Evolutionary conservation across 2,329 filamentous ascomycete genomes (phyloP), one percentile per base, ranked within the genome.

Genomic region (Trichoderma sp.): DNA sequence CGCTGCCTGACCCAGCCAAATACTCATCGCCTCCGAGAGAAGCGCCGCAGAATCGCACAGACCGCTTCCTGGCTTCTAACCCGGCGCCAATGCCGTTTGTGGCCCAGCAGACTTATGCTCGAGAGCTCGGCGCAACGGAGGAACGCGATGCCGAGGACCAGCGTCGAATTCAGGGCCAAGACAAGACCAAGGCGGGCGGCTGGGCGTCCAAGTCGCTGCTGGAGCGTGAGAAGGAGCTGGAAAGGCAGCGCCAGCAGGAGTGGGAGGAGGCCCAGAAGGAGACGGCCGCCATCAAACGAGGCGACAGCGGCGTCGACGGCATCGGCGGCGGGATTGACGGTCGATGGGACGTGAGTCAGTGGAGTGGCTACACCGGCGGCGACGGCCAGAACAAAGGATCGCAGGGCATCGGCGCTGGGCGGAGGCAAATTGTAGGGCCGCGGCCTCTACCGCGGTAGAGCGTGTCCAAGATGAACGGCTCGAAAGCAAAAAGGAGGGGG

Each of bases 171-270:
- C 86, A 88, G 67, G 84, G 87, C 12, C 90, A 92, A 77, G 81
- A 83, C 63, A 86, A 88, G 78, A 91, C 89, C 24, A 90, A 89
- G 79, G 87, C 89, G 1, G 87, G 84, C 32, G 89, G 88, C 0
- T 89, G 87, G 87, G 89, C 89, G 1, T 86, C 86, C 74, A 92
- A 91, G 82, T 92, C 90, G 0, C 85, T 94, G 11, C 86, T 94
- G 1, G 92, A 94, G 81, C 88, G 91, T 32, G 92, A 95, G 81
- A 94, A 94, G 91, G 92, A 95, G 80, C 85, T 91, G 79, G 92
- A 95, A 81, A 86, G 92, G 9, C 89, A 93, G 82, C 85, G 92
- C 15, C 92, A 95, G 82, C 87, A 86, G 71, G 92, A 95, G 79
- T 95, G 93, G 93, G 93, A 96, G 80, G 89, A 92, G 74, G 84